Evolutionary conservation across 768 basidiomycete genomes (phyloP), one percentile per base, ranked within the genome.

Genomic region (Naganishia onofrii): DNA sequence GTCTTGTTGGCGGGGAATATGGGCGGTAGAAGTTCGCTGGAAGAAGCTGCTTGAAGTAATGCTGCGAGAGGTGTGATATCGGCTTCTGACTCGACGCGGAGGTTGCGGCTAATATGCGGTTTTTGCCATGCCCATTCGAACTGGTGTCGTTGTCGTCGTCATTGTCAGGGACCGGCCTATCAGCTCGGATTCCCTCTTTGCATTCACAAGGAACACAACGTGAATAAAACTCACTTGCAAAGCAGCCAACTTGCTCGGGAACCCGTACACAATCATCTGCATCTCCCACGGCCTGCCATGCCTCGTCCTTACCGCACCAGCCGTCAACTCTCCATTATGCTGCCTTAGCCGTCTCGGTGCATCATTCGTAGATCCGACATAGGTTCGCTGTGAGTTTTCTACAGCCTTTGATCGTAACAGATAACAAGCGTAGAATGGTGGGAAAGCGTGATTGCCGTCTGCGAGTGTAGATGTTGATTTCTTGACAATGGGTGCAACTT

Each of bases 121-220:
- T 91, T 88, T 77, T 91, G 90, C 90, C 90, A 92, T 26, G 82
- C 82, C 89, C 89, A 91, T 81, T 91, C 90, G 74, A 91, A 91
- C 79, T 90, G 86, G n/a, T n/a, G n/a, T n/a, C n/a, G n/a, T n/a
- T n/a, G n/a, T n/a, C n/a, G n/a, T n/a, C n/a, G n/a, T n/a, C n/a
- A n/a, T n/a, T n/a, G n/a, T n/a, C n/a, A n/a, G n/a, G n/a, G n/a
- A n/a, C n/a, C n/a, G n/a, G n/a, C n/a, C n/a, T n/a, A n/a, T n/a
- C n/a, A n/a, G n/a, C n/a, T n/a, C n/a, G n/a, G n/a, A n/a, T n/a
- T n/a, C n/a, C n/a, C n/a, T n/a, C n/a, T n/a, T n/a, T n/a, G n/a
- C n/a, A n/a, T n/a, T n/a, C n/a, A n/a, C n/a, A n/a, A n/a, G n/a
- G n/a, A n/a, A n/a, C n/a, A n/a, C n/a, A n/a, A n/a, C n/a, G n/a